phyloP scores from a whole-genome alignment of 2,329 filamentous ascomycete genomes.

The Apiospora koreana region DNA sequence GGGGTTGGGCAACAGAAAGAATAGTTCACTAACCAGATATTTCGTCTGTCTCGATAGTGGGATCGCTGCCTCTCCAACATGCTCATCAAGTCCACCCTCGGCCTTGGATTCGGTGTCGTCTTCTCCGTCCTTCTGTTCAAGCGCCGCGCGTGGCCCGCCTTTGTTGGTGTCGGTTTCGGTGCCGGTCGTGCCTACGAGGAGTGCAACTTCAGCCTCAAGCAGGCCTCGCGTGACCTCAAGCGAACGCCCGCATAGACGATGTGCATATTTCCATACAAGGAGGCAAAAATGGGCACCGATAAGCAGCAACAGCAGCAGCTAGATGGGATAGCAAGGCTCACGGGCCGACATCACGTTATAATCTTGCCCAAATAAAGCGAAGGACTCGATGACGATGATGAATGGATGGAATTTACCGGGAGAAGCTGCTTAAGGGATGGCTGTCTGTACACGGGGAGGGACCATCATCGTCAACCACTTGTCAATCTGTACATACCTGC shows the following conservation, averaged over 20 bases:
- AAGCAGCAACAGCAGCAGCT: not conserved
- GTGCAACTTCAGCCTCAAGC: conserved; percentile 81
- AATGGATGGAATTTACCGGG: not conserved
- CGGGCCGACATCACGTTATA: not conserved
- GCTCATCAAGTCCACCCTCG: conserved; percentile 93
- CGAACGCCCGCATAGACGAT: conserved; percentile 42
- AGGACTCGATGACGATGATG: not conserved
- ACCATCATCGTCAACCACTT: not conserved
- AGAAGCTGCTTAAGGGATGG: not conserved
- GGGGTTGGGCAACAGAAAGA: too few relatives aligned
- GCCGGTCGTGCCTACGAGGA: conserved; percentile 97
- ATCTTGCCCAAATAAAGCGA: not conserved
- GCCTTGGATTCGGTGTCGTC: conserved; percentile 95
- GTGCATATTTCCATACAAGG: not conserved
- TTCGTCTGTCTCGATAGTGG: conserved; percentile 63
- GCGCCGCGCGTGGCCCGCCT: conserved; percentile 96
- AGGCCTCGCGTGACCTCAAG: conserved; percentile 59
- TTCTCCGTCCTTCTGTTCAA: conserved; percentile 99
- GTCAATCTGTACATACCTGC: conserved; percentile 6
- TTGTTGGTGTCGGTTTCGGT: conserved; percentile 90
- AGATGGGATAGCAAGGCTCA: not conserved
- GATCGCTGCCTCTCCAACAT: conserved; percentile 97
- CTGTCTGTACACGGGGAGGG: not conserved
- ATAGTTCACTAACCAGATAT: conserved; percentile 22
- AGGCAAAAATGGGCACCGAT: not conserved